These are phyloP conservation scores for Trypanosomatidae sp. DNA, from an alignment of 208 protist genomes.

Conservation along the genomic window DNA sequence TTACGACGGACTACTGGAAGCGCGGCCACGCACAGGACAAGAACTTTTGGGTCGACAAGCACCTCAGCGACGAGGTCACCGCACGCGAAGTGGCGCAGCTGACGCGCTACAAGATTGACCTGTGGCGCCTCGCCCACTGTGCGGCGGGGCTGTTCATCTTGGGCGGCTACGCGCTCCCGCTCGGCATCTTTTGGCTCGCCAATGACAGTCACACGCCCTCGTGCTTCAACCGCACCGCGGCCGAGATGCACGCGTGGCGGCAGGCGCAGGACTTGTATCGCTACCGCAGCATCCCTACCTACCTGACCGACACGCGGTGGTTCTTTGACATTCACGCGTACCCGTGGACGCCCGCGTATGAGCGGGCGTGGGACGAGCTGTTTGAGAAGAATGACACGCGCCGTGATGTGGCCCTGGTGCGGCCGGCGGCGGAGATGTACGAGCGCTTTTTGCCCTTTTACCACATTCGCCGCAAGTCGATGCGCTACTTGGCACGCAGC, in stretches of 20 bases:
- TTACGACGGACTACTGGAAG: constrained; percentile 80
- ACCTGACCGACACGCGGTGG: constrained; percentile 84
- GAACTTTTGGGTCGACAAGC: constrained; percentile 89
- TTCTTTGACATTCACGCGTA: constrained; percentile 82
- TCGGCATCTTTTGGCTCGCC: constrained; percentile 71
- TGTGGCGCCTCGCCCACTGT: constrained; percentile 72
- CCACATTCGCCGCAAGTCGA: constrained; percentile 69
- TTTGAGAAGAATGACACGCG: constrained; percentile 89
- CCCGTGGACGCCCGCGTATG: constrained; percentile 55
- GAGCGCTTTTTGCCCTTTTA: constrained; percentile 78
- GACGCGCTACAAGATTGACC: constrained; percentile 73
- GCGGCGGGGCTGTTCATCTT: constrained; percentile 24
- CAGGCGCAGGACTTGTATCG: constrained; percentile 83
- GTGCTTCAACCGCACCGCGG: constrained; percentile 35
- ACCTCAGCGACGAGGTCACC: constrained; percentile 73
- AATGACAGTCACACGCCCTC: constrained; percentile 84
- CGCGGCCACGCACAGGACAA: constrained; percentile 71
- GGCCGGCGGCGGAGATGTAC: constrained; percentile 82
- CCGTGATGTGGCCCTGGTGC: constrained; percentile 69
- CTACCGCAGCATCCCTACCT: constrained; percentile 79
- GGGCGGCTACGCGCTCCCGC: constrained; percentile 69
- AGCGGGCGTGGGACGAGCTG: constrained; percentile 83
- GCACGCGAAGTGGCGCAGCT: constrained; percentile 74
- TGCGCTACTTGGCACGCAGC: constrained; percentile 74
- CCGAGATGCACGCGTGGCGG: constrained; percentile 68